Base-by-base conservation (phyloP, 768 basidiomycete genomes). In the Pilatotrama ljubarskyi region DNA sequence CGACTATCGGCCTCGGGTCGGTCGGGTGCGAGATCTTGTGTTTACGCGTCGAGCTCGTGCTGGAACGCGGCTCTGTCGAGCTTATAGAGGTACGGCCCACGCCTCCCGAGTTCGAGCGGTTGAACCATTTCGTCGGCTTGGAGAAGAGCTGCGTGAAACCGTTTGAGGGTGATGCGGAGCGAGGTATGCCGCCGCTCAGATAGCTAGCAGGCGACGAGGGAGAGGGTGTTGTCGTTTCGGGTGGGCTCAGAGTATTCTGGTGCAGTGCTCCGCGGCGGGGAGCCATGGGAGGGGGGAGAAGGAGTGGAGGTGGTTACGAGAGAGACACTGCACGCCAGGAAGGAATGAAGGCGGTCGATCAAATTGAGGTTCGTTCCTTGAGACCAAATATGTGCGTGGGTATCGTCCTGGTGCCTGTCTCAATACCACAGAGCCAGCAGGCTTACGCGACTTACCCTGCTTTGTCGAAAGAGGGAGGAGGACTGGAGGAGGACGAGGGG, bases 1-100 rank as follows among this genome's bases (percentile, higher is more conserved):
- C 64, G 63, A 88, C 72, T 54, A 93, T 87, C 2, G 90, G 91
- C 20, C 91, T 76, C 9, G 90, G 91, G 66, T 93, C 91, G 5
- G 90, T 91, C 1, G 91, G 91, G 46, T 87, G 85, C 32, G 91
- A 93, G 37, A 93, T 93, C 78, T 91, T 92, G 53, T 84, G 88
- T 62, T 88, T 90, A 61, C 88, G 74, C 50, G 72, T 63, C 3
- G 80, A 80, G 51, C 79, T 78, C 14, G 71, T 76, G 61, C 82
- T 85, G 0, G 80, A 64, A 58, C 84, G 74, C 1, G 84, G 80
- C 56, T 85, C 83, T 18, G 50, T 64, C n/a, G 68, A 64, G 55
- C 65, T 67, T 0, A 37, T 73, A 53, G 22, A 76, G 55, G 41
- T 72, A 50, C 61, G 77, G 63, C 37, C 78, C 63, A 36, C 77